phyloP scores from a whole-genome alignment of 768 basidiomycete genomes.

The Agaricus subrufescens region DNA sequence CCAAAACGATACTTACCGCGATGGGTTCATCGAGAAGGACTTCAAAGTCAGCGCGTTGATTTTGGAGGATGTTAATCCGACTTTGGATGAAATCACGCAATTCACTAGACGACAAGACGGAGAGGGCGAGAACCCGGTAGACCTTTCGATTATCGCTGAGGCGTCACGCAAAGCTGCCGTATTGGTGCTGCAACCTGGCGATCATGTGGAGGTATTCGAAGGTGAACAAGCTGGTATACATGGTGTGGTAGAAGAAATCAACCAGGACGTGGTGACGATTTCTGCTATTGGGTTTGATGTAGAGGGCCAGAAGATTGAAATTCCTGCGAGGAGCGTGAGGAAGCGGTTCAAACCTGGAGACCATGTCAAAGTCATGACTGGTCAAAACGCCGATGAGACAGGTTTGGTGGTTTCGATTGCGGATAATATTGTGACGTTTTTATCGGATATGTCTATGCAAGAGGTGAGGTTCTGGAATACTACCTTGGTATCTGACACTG shows the following conservation, averaged over 20 bases:
- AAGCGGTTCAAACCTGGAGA: slow-evolving; percentile 97
- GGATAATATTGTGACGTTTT: slow-evolving; percentile 89
- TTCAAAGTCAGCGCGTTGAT: slow-evolving; percentile 76
- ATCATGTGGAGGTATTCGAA: slow-evolving; percentile 96
- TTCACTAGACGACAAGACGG: slow-evolving; percentile 79
- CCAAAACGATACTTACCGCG: slow-evolving; percentile 88
- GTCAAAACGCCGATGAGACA: slow-evolving; percentile 91
- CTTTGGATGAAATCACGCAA: slow-evolving; percentile 91
- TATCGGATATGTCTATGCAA: slow-evolving; percentile 96
- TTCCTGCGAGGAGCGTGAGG: slow-evolving; percentile 83
- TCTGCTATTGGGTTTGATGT: slow-evolving; percentile 77
- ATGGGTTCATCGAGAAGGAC: slow-evolving; percentile 96
- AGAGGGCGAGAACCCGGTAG: slow-evolving; percentile 66
- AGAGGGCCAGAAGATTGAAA: slow-evolving; percentile 81
- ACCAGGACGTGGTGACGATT: slow-evolving; percentile 82
- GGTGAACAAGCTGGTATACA: slow-evolving; percentile 93
- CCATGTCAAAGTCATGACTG: slow-evolving; percentile 97
- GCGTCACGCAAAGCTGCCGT: slow-evolving; percentile 90
- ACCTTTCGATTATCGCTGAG: slow-evolving; percentile 89
- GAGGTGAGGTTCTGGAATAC: slow-evolving; percentile 52
- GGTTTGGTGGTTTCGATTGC: slow-evolving; percentile 92
- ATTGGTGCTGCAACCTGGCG: slow-evolving; percentile 92
- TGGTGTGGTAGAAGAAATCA: slow-evolving; percentile 88
- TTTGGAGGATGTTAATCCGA: slow-evolving; percentile 89
- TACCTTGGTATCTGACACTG: slow-evolving; percentile 2